Conservation (phyloP, 2,329 filamentous ascomycete species). For the Colletotrichum simmondsii region DNA sequence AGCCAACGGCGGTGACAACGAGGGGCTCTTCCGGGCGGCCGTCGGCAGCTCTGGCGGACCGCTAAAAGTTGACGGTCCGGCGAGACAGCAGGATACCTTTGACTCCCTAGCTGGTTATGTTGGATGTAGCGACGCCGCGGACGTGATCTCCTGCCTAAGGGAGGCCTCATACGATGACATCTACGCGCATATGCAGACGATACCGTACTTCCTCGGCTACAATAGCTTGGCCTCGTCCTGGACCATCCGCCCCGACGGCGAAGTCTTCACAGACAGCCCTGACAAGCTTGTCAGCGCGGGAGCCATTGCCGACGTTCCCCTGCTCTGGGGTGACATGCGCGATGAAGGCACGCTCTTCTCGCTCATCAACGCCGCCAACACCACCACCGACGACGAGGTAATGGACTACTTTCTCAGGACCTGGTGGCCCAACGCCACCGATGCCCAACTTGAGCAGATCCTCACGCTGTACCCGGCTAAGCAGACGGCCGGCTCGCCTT, state of each 20-base stretch:
- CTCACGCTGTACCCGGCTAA: constrained; percentile 60
- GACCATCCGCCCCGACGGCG: constrained; percentile 67
- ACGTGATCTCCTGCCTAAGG: constrained; percentile 67
- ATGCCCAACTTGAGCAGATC: constrained; percentile 59
- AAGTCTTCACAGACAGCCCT: constrained; percentile 64
- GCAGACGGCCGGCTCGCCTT: constrained; percentile 69
- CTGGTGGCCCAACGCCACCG: constrained; percentile 43
- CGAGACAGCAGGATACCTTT: constrained; percentile 66
- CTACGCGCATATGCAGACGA: constrained; percentile 45
- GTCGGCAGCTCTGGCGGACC: constrained; percentile 72
- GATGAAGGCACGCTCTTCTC: constrained; percentile 74
- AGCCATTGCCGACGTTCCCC: constrained; percentile 66
- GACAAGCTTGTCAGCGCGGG: constrained; percentile 59
- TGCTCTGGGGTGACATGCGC: constrained; percentile 69
- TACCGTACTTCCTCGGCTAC: constrained; percentile 65
- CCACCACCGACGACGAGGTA: constrained; percentile 59
- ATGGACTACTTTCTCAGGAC: constrained; percentile 57
- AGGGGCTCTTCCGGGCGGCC: constrained; percentile 69
- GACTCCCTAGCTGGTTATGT: constrained; percentile 60
- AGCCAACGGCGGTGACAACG: constrained; percentile 69
- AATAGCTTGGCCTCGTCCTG: constrained; percentile 69
- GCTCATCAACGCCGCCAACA: constrained; percentile 68
- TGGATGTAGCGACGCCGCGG: constrained; percentile 60
- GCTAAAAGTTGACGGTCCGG: constrained; percentile 61
- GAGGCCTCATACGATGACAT: constrained; percentile 12